Base-by-base conservation (phyloP, 139 green algal species). In the Haematococcus sp. region DNA sequence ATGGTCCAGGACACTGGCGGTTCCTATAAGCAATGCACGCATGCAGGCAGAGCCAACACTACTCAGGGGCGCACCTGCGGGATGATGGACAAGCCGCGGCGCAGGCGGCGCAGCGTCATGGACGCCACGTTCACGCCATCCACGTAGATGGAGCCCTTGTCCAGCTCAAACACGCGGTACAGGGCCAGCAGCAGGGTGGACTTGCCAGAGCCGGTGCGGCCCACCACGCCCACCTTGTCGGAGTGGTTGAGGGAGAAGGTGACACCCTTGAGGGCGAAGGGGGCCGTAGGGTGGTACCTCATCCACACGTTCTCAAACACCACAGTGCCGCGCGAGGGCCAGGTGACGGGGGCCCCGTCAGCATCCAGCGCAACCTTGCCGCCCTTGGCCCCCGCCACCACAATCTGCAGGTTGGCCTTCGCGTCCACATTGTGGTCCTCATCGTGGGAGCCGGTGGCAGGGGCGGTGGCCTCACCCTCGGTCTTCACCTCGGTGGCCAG, bases 171-270 rank as follows among this genome's bases (percentile, higher is more conserved):
- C 71, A 95, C 82, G 56, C 89, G 87, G 83, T 88, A 93, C 44
- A 95, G 86, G 25, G 82, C 85, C 74, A 93, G 76, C 76, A 94
- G 86, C 46, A 94, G 81, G 23, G 84, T 88, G 78, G 76, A 87
- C 80, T 95, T 95, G 63, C 89, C 90, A 31, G 72, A 82, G 43
- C 90, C 90, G 15, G 88, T 94, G 40, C 89, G 77, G 52, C 90
- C 88, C 32, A 90, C 85, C 11, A 93, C 82, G 73, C 75, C 75
- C 31, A 81, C 55, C 61, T 86, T 86, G 81, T 90, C 83, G n/a
- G 83, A 84, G 25, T 80, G 68, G 13, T 73, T 2, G 58, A 91
- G 72, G 7, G 64, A 34, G 63, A 84, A 80, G 56, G 64, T 84
- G 15, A 84, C 74, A 22, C 73, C 73, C 60, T 81, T 76, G 28